Percentiles rank a stretch among this genome's conserved stretches.
These are phyloP conservation scores for Globisporangium echinulatum DNA, from an alignment of 352 stramenopile species.

Conservation along the genomic window DNA sequence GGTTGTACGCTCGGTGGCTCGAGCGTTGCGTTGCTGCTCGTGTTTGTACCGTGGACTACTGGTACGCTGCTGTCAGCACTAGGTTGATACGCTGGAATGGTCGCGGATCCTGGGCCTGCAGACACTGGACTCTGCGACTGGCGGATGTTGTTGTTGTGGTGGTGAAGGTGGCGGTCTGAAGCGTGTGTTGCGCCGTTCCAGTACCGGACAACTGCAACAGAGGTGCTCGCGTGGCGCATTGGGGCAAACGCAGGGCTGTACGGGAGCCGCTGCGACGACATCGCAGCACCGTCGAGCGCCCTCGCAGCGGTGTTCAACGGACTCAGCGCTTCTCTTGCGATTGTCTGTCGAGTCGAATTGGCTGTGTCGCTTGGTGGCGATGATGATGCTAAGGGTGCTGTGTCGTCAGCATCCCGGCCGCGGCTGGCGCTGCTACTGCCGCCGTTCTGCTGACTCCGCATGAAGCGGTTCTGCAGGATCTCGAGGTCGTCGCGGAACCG, in stretches of 20 bases:
- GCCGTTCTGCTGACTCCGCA: conserved; percentile 22
- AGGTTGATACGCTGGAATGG: too few relatives aligned
- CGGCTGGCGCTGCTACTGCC: not conserved
- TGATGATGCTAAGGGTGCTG: too few relatives aligned
- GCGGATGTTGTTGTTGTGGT: not conserved
- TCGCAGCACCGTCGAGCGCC: not conserved
- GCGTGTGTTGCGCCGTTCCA: not conserved
- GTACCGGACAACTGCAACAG: not conserved
- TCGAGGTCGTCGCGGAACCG: conserved; percentile 69
- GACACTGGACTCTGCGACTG: not conserved
- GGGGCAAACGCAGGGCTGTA: not conserved
- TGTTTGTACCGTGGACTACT: too few relatives aligned
- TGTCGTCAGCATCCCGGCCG: not conserved
- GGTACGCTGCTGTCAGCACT: too few relatives aligned
- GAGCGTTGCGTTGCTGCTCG: too few relatives aligned
- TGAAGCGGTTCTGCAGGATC: conserved; percentile 60
- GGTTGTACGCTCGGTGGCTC: too few relatives aligned
- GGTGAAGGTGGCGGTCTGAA: not conserved
- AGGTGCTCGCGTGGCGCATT: not conserved
- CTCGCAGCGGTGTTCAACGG: not conserved
- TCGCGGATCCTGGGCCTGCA: not conserved
- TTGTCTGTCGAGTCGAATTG: too few relatives aligned
- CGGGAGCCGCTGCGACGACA: not conserved
- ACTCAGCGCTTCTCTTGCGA: too few relatives aligned
- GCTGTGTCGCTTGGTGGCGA: too few relatives aligned